Conservation (phyloP, 2,329 filamentous ascomycete genomes). For the Colletotrichum cordylinicola region DNA sequence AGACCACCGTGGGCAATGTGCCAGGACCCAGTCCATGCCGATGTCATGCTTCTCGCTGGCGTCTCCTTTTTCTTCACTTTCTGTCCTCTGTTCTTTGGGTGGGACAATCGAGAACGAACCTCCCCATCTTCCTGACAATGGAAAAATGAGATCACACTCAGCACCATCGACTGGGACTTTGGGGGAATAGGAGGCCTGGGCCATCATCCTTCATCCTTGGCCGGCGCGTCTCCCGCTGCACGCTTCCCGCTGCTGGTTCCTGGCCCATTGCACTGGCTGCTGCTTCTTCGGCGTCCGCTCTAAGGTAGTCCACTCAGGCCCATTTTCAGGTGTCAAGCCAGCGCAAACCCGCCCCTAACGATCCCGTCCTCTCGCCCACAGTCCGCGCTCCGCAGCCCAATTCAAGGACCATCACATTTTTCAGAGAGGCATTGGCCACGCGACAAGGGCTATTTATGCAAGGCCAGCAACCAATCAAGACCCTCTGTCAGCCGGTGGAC, state of each 20-base stretch:
- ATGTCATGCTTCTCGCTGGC: neutral
- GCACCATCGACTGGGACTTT: neutral
- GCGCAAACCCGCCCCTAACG: neutral
- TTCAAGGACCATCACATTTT: slow-evolving; percentile 2
- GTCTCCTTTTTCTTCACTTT: neutral
- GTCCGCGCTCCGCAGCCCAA: neutral
- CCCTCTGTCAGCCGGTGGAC: neutral
- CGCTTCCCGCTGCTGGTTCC: neutral
- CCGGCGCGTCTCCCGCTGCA: neutral
- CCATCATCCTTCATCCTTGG: neutral
- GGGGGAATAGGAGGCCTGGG: neutral
- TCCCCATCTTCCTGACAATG: neutral
- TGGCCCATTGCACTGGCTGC: neutral
- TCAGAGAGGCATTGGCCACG: neutral
- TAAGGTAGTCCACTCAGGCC: neutral
- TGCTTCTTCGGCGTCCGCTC: neutral
- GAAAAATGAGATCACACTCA: neutral
- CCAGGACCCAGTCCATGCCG: neutral
- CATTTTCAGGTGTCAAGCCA: neutral
- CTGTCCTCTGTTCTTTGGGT: neutral
- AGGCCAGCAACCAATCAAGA: slow-evolving; percentile 10
- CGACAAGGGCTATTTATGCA: slow-evolving; percentile 9
- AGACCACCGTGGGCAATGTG: neutral
- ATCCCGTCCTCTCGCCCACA: neutral
- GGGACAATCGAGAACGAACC: neutral